Evolutionary conservation across 345 rosid species (phyloP), one percentile per base, ranked within the genome.

Genomic region (Syzygium aromaticum): DNA sequence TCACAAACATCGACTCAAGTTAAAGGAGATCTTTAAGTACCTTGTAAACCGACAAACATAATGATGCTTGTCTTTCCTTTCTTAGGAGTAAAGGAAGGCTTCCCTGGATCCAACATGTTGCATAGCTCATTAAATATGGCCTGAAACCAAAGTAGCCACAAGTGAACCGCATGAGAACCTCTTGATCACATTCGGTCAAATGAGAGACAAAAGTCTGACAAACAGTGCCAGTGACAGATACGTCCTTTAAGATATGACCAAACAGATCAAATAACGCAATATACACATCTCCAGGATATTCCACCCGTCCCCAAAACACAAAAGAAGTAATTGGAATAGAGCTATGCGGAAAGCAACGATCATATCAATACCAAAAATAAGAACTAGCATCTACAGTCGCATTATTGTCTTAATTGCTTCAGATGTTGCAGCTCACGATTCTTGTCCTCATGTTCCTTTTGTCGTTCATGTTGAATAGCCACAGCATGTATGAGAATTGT

Each of bases 111-210:
- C 90, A 97, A 86, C 91, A 97, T 94, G 89, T 93, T 93, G 91
- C 99, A 97, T 3, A 97, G 93, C 92, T 97, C 99, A 85, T 94
- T 93, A 90, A 95, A 95, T 86, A 96, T 97, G 54, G 98, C 98
- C 98, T 96, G 89, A 25, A 57, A 85, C 9, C 53, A 84, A 90
- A 46, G 51, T 22, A 30, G 15, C 53, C 84, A 85, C 84, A 2
- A 49, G 43, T 16, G 78, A 64, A 84, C 59, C 16, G 28, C 52
- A 49, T 33, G 17, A 63, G 38, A 33, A 49, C 86, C 40, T 61
- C 63, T 64, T 30, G 78, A 64, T 64, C 43, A 33, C 22, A 64
- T 64, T 30, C 43, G 16, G 78, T 21, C 43, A 11, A 22, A 30
- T 64, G 23, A 30, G 78, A 64, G 78, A 30, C 40, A 30, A 64